A percentile compares a stretch with the other conserved stretches of the same genome.
Conservation (phyloP, 2,329 filamentous ascomycete species). For the Verticillium isaacii region DNA sequence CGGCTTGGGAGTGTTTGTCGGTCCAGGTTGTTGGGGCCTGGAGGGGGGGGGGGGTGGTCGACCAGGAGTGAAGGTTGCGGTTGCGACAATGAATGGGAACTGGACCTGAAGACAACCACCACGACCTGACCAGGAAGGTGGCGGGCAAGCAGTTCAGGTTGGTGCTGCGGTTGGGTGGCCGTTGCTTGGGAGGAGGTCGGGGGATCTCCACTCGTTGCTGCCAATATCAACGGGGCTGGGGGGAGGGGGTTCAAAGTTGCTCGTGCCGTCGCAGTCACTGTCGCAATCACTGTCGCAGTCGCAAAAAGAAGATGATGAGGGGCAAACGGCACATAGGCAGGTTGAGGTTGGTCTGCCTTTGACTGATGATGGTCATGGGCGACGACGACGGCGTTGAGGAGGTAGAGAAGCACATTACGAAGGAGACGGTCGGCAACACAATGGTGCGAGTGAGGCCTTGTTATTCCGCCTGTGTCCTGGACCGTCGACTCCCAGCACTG, state of each 20-base stretch:
- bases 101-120: neutral
- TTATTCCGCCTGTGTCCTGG: neutral
- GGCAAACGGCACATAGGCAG: neutral
- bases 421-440: neutral
- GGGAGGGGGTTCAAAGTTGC: neutral
- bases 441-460: neutral
- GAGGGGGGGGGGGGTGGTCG: neutral
- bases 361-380: neutral
- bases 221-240: slow-evolving; percentile 1
- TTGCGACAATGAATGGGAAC: neutral
- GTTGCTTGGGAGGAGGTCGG: slow-evolving; percentile 2
- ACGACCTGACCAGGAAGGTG: neutral
- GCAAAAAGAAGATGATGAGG: neutral
- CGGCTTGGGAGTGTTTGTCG: neutral
- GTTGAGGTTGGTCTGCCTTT: neutral
- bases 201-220: neutral
- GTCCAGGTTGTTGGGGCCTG: neutral
- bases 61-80: neutral
- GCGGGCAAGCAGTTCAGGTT: neutral
- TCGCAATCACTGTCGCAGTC: neutral
- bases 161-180: slow-evolving; percentile 1
- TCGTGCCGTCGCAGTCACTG: neutral
- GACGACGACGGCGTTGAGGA: neutral
- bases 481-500: neutral
- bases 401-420: neutral